Conservation (phyloP, 257 asterid species). For the Rubia yunnanensis region DNA sequence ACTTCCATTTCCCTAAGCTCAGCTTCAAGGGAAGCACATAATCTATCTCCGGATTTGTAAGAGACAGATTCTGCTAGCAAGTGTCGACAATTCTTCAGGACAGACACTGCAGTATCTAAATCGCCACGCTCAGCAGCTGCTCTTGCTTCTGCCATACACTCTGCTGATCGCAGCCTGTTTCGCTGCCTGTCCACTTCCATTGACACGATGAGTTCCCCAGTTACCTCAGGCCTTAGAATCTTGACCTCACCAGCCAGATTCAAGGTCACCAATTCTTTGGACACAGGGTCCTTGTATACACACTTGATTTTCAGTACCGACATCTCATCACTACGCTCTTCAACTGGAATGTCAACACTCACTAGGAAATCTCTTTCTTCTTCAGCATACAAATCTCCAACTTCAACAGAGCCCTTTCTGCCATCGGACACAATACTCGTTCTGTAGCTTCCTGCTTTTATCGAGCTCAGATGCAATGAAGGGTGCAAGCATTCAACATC, state of each 20-base stretch:
- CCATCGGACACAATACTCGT: conserved; percentile 27
- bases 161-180: conserved; percentile 64
- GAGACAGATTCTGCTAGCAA: conserved; percentile 45
- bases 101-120: conserved; percentile 39
- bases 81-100: conserved; percentile 48
- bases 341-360: conserved; percentile 45
- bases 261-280: conserved; percentile 25
- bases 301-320: conserved; percentile 48
- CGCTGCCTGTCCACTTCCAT: conserved; percentile 77
- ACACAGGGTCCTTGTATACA: conserved; percentile 43
- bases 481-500: conserved; percentile 61
- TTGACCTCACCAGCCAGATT: conserved; percentile 32
- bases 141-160: conserved; percentile 71
- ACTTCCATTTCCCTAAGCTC: conserved; percentile 80
- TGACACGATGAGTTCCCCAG: conserved; percentile 34
- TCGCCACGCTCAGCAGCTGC: conserved; percentile 69
- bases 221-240: conserved; percentile 41
- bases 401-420: conserved; percentile 44
- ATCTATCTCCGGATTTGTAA: conserved; percentile 50
- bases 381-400: conserved; percentile 86
- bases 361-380: conserved; percentile 83
- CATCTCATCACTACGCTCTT: conserved; percentile 35
- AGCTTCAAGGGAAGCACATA: conserved; percentile 50
- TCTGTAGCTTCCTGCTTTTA: conserved; percentile 76
- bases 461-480: conserved; percentile 30